Evolutionary conservation across 257 asterid species (phyloP), one percentile per base, ranked within the genome.

Genomic region (Fraxinus pennsylvanica): DNA sequence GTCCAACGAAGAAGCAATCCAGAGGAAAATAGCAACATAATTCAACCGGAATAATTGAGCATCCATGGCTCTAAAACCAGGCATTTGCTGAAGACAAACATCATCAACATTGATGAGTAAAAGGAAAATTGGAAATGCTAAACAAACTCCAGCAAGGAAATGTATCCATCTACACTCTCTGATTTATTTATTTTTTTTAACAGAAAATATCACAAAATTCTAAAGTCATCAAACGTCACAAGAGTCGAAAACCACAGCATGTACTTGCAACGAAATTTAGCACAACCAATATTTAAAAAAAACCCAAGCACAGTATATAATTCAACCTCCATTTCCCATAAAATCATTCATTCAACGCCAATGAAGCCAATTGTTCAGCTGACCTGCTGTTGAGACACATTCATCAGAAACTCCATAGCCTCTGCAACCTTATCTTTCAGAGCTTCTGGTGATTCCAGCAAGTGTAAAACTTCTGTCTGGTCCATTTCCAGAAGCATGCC

Each of bases 401-500:
- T 86, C 79, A 83, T 74, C 29, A 92, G 83, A 71, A 90, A 89
- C 0, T 86, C 91, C 89, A 86, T 87, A 0, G 91, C 97, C 81
- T 91, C 96, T 2, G 78, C 87, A 33, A 92, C 95, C 81, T 88
- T 89, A 30, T 90, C 85, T 76, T 79, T 83, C 35, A 90, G 88
- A 59, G 95, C 90, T 67, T 88, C 87, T 0, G 96, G 96, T 6
- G 97, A 92, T 72, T 90, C 95, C 0, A 92, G 86, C 90, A 92
- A 77, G 78, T 88, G 94, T 21, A 90, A 52, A 2, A 92, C 93
- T 78, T 90, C 94, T 0, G 91, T 85, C 78, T 88, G 91, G 41
- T 90, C 97, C 95, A 91, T 91, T 74, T 90, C 95, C 81, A 92
- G 71, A 36, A 91, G 90, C 95, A 89, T 91, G 47, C 89, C 90